Evolutionary conservation across 2,329 filamentous ascomycete genomes (phyloP).

Genomic region (Epicoccum sorghinum): DNA sequence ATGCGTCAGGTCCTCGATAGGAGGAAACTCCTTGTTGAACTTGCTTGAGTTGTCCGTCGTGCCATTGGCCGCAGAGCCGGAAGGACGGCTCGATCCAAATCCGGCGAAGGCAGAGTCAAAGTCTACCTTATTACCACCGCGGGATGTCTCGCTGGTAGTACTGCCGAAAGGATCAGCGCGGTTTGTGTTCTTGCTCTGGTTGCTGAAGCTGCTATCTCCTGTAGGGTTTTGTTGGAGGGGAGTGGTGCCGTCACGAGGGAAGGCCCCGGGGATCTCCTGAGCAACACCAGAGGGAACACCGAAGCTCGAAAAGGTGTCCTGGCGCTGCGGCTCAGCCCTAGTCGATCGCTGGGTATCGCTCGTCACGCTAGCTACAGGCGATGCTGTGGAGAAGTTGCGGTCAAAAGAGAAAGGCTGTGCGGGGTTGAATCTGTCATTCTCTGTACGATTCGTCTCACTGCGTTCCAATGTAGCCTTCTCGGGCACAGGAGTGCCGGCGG

Average conservation of each 20-base stretch:
- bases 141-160: constrained; percentile 39
- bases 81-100: constrained; percentile 64
- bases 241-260: constrained; percentile 50
- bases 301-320: constrained; percentile 50
- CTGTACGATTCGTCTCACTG: constrained; percentile 42
- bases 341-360: constrained; percentile 47
- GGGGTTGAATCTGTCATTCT: constrained; percentile 44
- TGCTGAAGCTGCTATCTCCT: constrained; percentile 55
- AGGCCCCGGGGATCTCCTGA: constrained; percentile 55
- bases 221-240: constrained; percentile 57
- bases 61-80: constrained; percentile 47
- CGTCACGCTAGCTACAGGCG: constrained; percentile 49
- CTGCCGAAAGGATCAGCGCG: constrained; percentile 51
- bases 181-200: constrained; percentile 51
- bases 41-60: constrained; percentile 48
- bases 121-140: constrained; percentile 68
- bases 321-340: constrained; percentile 44
- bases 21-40: constrained; percentile 85
- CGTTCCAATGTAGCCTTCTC: constrained; percentile 49
- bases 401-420: constrained; percentile 40
- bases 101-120: constrained; percentile 86
- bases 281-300: constrained; percentile 37
- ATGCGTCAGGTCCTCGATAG: constrained; percentile 82
- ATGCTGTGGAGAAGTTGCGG: constrained; percentile 44
- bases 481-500: constrained; percentile 60